Base-by-base conservation (phyloP, 2,329 filamentous ascomycete genomes). In the Diplodia sapinea region DNA sequence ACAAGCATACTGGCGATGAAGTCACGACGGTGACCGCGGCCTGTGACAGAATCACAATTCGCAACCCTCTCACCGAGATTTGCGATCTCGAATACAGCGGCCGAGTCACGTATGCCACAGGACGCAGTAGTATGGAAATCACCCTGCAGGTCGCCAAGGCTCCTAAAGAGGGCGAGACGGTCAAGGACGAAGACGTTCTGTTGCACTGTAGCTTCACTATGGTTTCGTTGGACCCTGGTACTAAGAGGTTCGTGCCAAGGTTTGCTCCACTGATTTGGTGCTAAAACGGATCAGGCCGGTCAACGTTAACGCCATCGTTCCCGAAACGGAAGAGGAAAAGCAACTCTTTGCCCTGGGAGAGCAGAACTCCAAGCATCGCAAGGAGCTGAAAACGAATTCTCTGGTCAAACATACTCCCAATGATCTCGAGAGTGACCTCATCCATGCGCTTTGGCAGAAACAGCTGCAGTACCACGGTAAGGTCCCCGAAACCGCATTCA, bases 161-260 rank as follows among this genome's bases (percentile, higher is more conserved):
- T 0, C 85, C 88, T 0, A 80, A 83, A 38, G 80, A 86, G 65
- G 89, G 88, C 29, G 82, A 90, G 72, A 74, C 79, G 43, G 78
- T 80, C 15, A 83, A 83, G 70, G 81, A 86, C 1, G 85, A 89
- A 52, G 89, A 91, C 74, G 80, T 91, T 0, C 77, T 91, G 66
- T 85, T 91, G 77, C 89, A 87, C n/a, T 91, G 89, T 77, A 86
- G 88, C 7, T 92, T 92, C 73, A 92, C 90, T 0, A 92, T 93
- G 90, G 90, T 92, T 0, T 91, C 89, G 1, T 80, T 92, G 12
- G 87, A 92, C 72, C 89, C 89, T 1, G 79, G 74, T 4, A 92
- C 89, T 1, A 91, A 89, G 77, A 89, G 86, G 80, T 85, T 75
- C 7, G 50, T 51, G 15, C 15, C 9, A 15, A 67, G 2, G 4